Base-by-base conservation (phyloP, 805 yeast species). In the Zygosaccharomyces bisporus region DNA sequence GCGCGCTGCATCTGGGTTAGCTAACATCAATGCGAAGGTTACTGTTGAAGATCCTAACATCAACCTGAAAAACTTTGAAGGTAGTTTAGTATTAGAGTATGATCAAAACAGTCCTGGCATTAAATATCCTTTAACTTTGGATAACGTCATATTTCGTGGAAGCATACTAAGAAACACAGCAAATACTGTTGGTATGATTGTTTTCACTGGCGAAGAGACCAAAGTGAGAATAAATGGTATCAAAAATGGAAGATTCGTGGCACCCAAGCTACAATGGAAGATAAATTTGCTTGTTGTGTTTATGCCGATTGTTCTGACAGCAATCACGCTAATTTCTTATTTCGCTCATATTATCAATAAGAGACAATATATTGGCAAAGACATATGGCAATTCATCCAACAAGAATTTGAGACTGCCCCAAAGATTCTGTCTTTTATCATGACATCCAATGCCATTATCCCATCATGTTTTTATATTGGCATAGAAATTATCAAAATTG, bases 391-490 rank as follows among this genome's bases (percentile, higher is more conserved):
- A 59, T 63, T 89, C 20, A 66, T 69, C 36, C 77, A 76, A 3
- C 73, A 78, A 54, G 93, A 86, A 53, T 95, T 83, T 0, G 95
- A 95, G 17, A 76, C 79, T 16, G 91, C 95, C 2, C 85, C 96
- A 1, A 86, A 95, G 0, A 74, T 93, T 39, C 90, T 93, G 96
- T 89, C 98, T 2, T 95, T 86, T 65, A 83, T 93, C 51, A 91
- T 93, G 71, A 91, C 93, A 98, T 91, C 84, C 70, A 93, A 93
- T 63, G 93, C 99, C 0, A 76, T 93, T 69, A 93, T 93, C 60
- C 99, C 99, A 0, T 71, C 93, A 24, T 91, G 98, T 0, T 75
- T 93, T 21, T 95, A 93, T 61, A 98, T 93, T 16, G 89, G 98
- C 0, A 86, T 91, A 88, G 99, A 95, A 63, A 83, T 93, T 49